Conservation (phyloP, 306 rosid genomes). For the Senna tora region DNA sequence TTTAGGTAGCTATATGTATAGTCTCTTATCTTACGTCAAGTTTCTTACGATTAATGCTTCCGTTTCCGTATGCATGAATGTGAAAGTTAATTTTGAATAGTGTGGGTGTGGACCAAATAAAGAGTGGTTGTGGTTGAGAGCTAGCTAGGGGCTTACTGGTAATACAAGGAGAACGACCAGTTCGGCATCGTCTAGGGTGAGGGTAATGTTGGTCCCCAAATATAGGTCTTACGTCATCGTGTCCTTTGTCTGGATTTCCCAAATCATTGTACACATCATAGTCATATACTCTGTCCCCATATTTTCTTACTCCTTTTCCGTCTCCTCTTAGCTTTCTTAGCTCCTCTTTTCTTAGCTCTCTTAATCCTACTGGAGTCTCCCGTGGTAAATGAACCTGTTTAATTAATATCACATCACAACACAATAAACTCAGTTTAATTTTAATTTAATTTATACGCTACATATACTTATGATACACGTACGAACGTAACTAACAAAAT, state of each 20-base stretch:
- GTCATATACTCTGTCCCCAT: slow-evolving; percentile 45
- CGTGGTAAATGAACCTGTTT: slow-evolving; percentile 41
- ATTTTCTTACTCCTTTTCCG: slow-evolving; percentile 34
- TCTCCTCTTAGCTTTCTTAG: slow-evolving; percentile 44
- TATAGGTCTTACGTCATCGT: slow-evolving; percentile 29
- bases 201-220: slow-evolving; percentile 40
- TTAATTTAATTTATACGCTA: too few relatives aligned
- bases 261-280: slow-evolving; percentile 49
- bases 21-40: too few relatives aligned
- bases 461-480: too few relatives aligned
- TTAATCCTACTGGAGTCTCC: slow-evolving; percentile 47
- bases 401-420: too few relatives aligned
- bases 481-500: too few relatives aligned
- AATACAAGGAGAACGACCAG: slow-evolving; percentile 39
- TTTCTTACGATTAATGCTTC: too few relatives aligned
- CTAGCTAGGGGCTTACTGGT: slow-evolving; percentile 31
- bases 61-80: too few relatives aligned
- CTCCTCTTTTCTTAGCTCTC: slow-evolving; percentile 42
- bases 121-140: neutral
- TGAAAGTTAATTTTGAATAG: too few relatives aligned
- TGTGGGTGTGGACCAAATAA: neutral
- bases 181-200: slow-evolving; percentile 47
- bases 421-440: neutral
- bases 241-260: slow-evolving; percentile 38
- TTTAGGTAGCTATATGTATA: too few relatives aligned